Evolutionary conservation across 2,329 filamentous ascomycete species (phyloP), one percentile per base, ranked within the genome.

Genomic region (Pseudogymnoascus sp.): DNA sequence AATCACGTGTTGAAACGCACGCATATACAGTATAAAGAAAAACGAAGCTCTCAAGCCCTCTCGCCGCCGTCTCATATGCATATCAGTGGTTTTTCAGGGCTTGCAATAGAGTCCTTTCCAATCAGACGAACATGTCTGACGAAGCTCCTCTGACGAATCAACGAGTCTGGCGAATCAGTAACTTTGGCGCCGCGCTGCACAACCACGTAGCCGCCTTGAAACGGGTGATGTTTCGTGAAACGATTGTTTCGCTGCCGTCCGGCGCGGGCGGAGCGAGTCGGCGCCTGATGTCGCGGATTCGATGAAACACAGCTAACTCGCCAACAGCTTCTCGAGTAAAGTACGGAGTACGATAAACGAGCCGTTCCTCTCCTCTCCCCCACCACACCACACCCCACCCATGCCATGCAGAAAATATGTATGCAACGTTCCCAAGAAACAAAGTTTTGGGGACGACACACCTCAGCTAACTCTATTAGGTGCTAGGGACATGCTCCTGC

Each of bases 141-240:
- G 21, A 49, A 26, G 23, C 23, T 26, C 23, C 23, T 26, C 3
- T 26, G 23, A 26, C 23, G 23, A 26, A 43, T 16, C 16, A 49
- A 49, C 19, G 19, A 19, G 19, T 19, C 19, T 19, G 19, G 19
- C 19, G 19, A 19, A 19, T 5, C 41, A 49, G 29, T 23, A 4
- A 29, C 12, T 49, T 26, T 29, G 23, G 23, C 43, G 43, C 43
- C 43, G 26, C 23, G 21, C 21, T 26, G 43, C 43, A 49, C 43
- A 49, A 49, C 43, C 29, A 49, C 43, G 43, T 29, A 49, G 43
- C 23, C 21, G 14, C 12, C 26, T 29, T 49, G 43, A 49, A 49
- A 49, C 43, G 43, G 23, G 43, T 49, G 43, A 49, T 49, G 43
- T 29, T 49, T 49, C 43, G 43, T 49, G 43, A 49, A 49, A 49